phyloP scores from a whole-genome alignment of 2,329 filamentous ascomycete genomes.

The Ascosphaera pollenicola region DNA sequence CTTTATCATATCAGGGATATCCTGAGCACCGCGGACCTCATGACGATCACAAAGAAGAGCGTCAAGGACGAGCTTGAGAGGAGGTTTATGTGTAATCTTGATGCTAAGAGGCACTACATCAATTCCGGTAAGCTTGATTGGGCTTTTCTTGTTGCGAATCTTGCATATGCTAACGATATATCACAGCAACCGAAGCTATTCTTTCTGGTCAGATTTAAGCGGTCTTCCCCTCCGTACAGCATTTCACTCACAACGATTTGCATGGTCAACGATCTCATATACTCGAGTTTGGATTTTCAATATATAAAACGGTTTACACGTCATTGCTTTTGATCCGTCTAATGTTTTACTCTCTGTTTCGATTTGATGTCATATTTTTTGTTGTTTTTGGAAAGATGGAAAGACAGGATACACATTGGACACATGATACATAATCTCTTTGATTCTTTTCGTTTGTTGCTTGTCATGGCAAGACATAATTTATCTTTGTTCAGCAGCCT shows the following conservation, averaged over 20 bases:
- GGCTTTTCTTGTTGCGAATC: neutral
- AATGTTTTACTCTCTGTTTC: no score
- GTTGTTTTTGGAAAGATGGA: no score
- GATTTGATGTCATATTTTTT: no score
- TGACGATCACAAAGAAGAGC: conserved; percentile 97
- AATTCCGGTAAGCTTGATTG: conserved; percentile 49
- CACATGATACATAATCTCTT: no score
- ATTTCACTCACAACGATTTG: neutral
- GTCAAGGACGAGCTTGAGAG: conserved; percentile 86
- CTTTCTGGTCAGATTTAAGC: conserved; percentile 49
- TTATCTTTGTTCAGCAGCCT: no score
- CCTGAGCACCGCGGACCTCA: conserved; percentile 72
- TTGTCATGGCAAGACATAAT: neutral
- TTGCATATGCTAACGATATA: neutral
- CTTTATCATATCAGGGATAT: conserved; percentile 91
- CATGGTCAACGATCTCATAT: no score
- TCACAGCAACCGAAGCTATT: conserved; percentile 50
- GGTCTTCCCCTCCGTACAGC: neutral
- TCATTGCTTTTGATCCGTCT: no score
- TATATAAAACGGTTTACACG: no score
- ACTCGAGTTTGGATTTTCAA: no score
- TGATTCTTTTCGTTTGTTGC: no score
- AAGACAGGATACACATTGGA: no score
- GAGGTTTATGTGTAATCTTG: conserved; percentile 67
- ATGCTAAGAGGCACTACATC: conserved; percentile 80